Evolutionary conservation across 768 basidiomycete species (phyloP).

Genomic region (Mycena albidolilacea): DNA sequence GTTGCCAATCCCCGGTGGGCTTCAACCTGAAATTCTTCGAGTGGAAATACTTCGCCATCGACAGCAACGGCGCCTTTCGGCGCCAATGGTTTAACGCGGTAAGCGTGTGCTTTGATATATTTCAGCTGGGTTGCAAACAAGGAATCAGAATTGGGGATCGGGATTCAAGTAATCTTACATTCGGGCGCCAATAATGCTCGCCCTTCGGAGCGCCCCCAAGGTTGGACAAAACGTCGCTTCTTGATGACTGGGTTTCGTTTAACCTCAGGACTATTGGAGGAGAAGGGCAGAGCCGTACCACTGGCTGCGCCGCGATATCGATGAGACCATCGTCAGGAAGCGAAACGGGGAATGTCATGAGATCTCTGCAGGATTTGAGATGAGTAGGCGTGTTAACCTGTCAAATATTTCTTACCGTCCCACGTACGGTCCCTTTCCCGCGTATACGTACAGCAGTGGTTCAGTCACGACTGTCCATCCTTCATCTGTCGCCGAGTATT

Average conservation of each 20-base stretch:
- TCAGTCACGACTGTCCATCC: constrained; percentile 83
- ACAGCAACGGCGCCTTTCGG: constrained; percentile 72
- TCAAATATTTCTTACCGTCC: constrained; percentile 59
- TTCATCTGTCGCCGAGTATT: constrained; percentile 61
- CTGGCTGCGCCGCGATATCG: constrained; percentile 77
- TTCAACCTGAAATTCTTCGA: constrained; percentile 84
- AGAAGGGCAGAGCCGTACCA: constrained; percentile 56
- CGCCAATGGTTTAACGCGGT: constrained; percentile 75
- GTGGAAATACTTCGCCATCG: constrained; percentile 86
- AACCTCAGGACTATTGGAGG: not conserved
- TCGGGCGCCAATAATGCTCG: constrained; percentile 70
- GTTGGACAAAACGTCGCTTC: constrained; percentile 64
- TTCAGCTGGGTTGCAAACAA: constrained; percentile 61
- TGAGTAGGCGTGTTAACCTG: not conserved
- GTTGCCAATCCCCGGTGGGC: constrained; percentile 78
- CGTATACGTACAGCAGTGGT: constrained; percentile 79
- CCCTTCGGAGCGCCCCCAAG: constrained; percentile 74
- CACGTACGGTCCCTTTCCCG: constrained; percentile 86
- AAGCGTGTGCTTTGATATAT: constrained; percentile 82
- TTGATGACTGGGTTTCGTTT: constrained; percentile 55
- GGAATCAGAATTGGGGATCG: constrained; percentile 17
- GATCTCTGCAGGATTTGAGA: constrained; percentile 5
- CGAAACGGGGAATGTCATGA: constrained; percentile 83
- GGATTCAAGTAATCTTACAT: constrained; percentile 56
- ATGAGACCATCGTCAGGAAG: constrained; percentile 84